Percentiles rank a stretch among this genome's conserved stretches.
Conservation (phyloP, 192 early-diverging fungal species). For the Nowakowskiella sp. region DNA sequence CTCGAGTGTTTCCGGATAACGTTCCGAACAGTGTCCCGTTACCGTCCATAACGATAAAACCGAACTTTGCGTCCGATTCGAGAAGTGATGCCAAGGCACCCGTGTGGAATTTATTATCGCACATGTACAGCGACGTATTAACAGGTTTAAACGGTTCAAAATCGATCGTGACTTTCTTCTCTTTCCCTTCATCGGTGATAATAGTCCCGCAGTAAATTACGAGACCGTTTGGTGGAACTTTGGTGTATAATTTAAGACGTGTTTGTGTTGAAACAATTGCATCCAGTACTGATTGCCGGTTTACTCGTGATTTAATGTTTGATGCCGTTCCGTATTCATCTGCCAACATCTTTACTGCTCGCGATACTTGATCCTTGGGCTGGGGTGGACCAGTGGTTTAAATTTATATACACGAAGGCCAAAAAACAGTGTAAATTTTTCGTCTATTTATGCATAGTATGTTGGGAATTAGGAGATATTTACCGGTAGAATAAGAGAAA, state of each 20-base stretch:
- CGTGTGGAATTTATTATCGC: constrained; percentile 99
- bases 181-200: constrained; percentile 97
- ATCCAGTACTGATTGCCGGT: constrained; percentile 89
- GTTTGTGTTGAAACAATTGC: constrained; percentile 98
- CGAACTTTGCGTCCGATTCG: constrained; percentile 91
- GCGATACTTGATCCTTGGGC: constrained; percentile 70
- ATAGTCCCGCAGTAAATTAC: constrained; percentile 87
- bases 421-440: background rate
- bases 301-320: constrained; percentile 99
- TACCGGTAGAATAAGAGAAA: constrained; percentile 90
- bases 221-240: constrained; percentile 89
- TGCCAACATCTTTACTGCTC: constrained; percentile 71
- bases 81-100: constrained; percentile 86
- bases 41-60: constrained; percentile 99
- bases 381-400: constrained; percentile 8
- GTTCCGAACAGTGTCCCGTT: constrained; percentile 92
- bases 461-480: constrained; percentile 8
- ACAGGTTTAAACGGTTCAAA: constrained; percentile 99
- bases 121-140: constrained; percentile 96
- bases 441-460: background rate
- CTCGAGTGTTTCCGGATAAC: constrained; percentile 88
- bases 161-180: constrained; percentile 98
- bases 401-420: background rate
- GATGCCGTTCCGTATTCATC: constrained; percentile 98
- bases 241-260: constrained; percentile 88